Evolutionary conservation across 805 yeast genomes (phyloP).

Genomic region (Maudiozyma turicensis): DNA sequence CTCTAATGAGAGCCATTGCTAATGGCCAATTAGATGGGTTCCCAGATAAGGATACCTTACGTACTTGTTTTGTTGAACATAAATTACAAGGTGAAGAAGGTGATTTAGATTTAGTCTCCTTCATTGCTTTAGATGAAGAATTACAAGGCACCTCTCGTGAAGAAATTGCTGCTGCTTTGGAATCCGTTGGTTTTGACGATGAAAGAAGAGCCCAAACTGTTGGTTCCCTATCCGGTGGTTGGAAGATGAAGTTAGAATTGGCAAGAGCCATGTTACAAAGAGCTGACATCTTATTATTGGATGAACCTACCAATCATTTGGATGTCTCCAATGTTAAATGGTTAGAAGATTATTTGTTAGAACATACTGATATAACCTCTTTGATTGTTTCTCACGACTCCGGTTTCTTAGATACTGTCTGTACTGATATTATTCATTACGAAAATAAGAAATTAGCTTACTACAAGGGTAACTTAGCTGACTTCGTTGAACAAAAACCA

Average conservation of each 20-base stretch:
- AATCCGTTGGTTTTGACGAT: conserved; percentile 82
- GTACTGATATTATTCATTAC: conserved; percentile 94
- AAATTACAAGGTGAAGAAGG: conserved; percentile 92
- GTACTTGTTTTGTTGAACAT: conserved; percentile 96
- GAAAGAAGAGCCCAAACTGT: conserved; percentile 85
- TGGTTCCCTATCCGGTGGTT: conserved; percentile 94
- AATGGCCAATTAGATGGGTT: conserved; percentile 96
- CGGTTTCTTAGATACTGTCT: conserved; percentile 88
- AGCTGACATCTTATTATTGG: conserved; percentile 88
- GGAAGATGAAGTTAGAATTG: conserved; percentile 97
- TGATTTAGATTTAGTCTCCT: conserved; percentile 75
- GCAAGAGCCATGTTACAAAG: conserved; percentile 98
- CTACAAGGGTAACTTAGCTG: conserved; percentile 92
- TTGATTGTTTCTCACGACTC: conserved; percentile 97
- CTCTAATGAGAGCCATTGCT: conserved; percentile 92
- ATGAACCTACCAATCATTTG: conserved; percentile 97
- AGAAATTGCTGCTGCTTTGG: conserved; percentile 68
- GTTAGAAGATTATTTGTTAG: conserved; percentile 80
- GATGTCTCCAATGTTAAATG: conserved; percentile 90
- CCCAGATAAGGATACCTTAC: conserved; percentile 77
- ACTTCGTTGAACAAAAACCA: conserved; percentile 83
- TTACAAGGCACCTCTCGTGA: conserved; percentile 51
- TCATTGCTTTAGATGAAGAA: conserved; percentile 85
- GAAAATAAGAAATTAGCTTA: conserved; percentile 90
- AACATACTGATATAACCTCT: conserved; percentile 82